Base-by-base conservation (phyloP, 2,329 filamentous ascomycete genomes). In the Epichloe bromicola region DNA sequence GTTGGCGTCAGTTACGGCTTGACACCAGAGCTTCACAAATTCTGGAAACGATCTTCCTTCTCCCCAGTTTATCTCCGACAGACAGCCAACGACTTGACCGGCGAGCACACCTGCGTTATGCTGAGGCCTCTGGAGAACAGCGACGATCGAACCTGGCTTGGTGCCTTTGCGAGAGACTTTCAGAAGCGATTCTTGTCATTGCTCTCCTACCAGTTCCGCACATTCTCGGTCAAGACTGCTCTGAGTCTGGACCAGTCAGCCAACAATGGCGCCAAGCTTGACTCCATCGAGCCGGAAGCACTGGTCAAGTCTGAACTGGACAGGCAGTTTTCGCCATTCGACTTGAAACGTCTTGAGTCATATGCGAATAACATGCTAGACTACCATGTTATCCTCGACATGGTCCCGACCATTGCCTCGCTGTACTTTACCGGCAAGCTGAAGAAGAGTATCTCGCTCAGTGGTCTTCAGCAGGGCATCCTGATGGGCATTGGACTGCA, bases 91-190 rank as follows among this genome's bases (percentile, higher is more conserved):
- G 93, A 97, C 52, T 75, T 98, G 44, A 98, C 94, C 0, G 93
- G 93, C 51, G 93, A 98, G 68, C 93, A 98, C 65, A 95, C 93
- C 0, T 96, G 89, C 64, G 91, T 98, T 30, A 98, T 98, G 94
- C 77, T 98, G 46, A 82, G 88, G 52, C 86, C 89, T 2, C 75
- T 98, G 6, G 75, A 80, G 53, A 73, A 69, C 49, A 74, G 73
- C 50, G 82, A 82, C 41, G 88, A 95, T 58, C 74, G 74, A 51
- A 81, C 79, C 60, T 97, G 93, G 93, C 81, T 97, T 0, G 88
- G 87, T 15, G 88, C 89, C 2, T 98, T 94, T 63, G 79, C 91
- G 4, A 80, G 85, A 55, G 93, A 98, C 66, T 98, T 97, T 76
- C 90, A 97, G 63, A 83, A 82, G 56, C 83, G 94, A n/a, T 97